A percentile compares a stretch with the other conserved stretches of the same genome.
These are phyloP conservation scores for Aspergillus ellipticus DNA, from an alignment of 495 filamentous ascomycete species.

Conservation along the genomic window DNA sequence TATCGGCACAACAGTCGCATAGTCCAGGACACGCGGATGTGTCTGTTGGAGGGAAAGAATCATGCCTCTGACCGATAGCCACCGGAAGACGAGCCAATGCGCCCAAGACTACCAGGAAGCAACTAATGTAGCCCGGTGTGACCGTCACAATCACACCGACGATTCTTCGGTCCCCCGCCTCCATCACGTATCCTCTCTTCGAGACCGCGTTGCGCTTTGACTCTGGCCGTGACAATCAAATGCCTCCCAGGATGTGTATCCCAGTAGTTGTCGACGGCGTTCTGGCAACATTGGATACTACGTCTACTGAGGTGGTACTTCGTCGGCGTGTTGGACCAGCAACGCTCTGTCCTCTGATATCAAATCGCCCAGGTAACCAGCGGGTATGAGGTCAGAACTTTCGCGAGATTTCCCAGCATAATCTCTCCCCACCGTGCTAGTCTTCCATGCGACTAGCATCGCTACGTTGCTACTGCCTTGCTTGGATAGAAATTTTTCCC, in stretches of 20 bases:
- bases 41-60: neutral
- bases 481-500: neutral
- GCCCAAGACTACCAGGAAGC: neutral
- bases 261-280: no score
- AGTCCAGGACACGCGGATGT: neutral
- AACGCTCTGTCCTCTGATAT: no score
- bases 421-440: neutral
- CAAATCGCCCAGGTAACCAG: neutral
- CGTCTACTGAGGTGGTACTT: no score
- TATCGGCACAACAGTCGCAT: neutral
- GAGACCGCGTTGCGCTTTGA: neutral
- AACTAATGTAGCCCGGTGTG: neutral
- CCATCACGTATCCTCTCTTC: neutral
- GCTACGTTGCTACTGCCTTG: neutral
- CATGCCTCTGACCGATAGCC: neutral
- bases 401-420: neutral
- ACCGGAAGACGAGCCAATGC: neutral
- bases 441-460: neutral
- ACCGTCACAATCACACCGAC: conserved; percentile 1
- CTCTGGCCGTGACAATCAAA: neutral
- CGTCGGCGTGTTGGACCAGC: no score
- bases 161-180: neutral
- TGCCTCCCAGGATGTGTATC: no score
- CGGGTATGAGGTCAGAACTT: neutral
- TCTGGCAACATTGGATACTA: no score